Evolutionary conservation across 306 rosid genomes (phyloP), one percentile per base, ranked within the genome.

Genomic region (Argentina anserina): DNA sequence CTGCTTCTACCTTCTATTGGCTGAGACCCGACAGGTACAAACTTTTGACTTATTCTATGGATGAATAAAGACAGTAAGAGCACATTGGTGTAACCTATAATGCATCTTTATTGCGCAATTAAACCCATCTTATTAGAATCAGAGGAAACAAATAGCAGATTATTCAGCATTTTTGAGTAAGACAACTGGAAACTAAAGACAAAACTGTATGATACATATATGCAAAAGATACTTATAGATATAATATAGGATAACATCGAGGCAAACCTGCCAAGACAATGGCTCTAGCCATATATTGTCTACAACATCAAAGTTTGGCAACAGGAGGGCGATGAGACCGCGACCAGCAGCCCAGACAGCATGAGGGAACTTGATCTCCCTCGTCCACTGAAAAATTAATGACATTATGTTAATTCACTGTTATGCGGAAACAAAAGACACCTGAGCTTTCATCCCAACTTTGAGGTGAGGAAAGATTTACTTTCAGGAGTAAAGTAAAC

Each of bases 291-390:
- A 93, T 71, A 93, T 78, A 85, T 91, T 91, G 31, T 93, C 94
- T 60, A 89, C 94, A 29, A 68, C 88, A 73, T 91, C 98, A 76
- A 91, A 93, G 82, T 93, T 93, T 72, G 98, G 98, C 71, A 91
- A 82, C 46, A 93, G 83, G 80, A 83, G 87, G 77, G 96, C 94
- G 80, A 90, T 85, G 65, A 93, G 88, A 78, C 89, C 88, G 59
- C 98, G 98, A 45, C 98, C 98, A 75, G 98, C 98, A 59, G 97
- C 94, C 98, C 98, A 93, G 63, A 93, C 90, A 79, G 96, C 98
- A 86, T 93, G 98, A 58, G 97, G 98, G 71, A 85, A 87, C 81
- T 93, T 93, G 71, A 90, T 83, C 80, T 91, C 92, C 84, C 78
- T 86, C 4, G 96, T 91, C 98, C 98, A 93, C 98, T 93, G 80